Base-by-base conservation (phyloP, 495 filamentous ascomycete genomes). In the Jackrogersella multiformis region DNA sequence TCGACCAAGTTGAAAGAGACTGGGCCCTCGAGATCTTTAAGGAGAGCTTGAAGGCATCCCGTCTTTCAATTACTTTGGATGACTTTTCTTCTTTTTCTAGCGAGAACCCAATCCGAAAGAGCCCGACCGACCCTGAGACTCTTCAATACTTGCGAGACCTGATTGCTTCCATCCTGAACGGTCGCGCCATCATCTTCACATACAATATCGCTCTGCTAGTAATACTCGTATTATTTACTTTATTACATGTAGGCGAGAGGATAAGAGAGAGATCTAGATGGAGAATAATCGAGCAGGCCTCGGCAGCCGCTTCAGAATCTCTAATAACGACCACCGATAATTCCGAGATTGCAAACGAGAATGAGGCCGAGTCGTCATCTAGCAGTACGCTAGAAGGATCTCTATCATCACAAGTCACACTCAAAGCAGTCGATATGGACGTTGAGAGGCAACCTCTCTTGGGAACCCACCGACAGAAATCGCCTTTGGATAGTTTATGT, bases 171-270 rank as follows among this genome's bases (percentile, higher is more conserved):
- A 64, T 80, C 34, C 75, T 70, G 56, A 56, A 77, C 15, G 71
- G 76, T 7, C 77, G 78, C 28, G 32, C 35, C 20, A 68, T 83
- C 24, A 71, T 75, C 12, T 62, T 57, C 12, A 74, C 65, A 1
- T 80, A 81, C 54, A 81, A 78, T 41, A 30, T 78, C 12, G 68
- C 69, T 23, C 46, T 80, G n/a, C 13, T 80, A 15, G 20, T 55
- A 6, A 64, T 76, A 16, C 64, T 81, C 12, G 8, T 69, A 0
- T 23, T 73, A 4, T 51, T 80, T 42, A 35, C 75, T 32, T 23
- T 74, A 38, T 48, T 66, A 8, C 72, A 81, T 59, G 63, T 76
- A 64, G 39, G 55, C 2, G 53, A 71, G 53, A 60, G 48, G 0
- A 49, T 55, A n/a, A 59, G 28, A 8, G 61, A 75, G 41, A 38